Conservation (phyloP, 306 rosid genomes). For the Benincasa hispida region DNA sequence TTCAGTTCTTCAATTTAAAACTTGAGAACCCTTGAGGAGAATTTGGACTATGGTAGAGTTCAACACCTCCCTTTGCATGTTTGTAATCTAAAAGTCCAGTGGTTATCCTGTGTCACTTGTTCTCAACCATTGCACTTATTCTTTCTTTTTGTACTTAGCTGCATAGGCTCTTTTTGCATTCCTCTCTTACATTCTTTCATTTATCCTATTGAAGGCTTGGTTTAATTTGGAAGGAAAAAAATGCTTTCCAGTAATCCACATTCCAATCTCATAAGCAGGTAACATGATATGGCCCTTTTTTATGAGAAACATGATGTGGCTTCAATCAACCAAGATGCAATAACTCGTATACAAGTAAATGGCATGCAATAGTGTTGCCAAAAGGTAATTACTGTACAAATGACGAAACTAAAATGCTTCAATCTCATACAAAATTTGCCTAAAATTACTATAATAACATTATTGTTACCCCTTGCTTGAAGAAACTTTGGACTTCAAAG, state of each 20-base stretch:
- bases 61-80: background rate
- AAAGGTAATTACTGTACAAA: background rate
- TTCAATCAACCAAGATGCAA: background rate
- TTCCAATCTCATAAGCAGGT: background rate
- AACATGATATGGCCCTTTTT: background rate
- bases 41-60: background rate
- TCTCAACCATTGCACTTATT: background rate
- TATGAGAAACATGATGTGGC: background rate
- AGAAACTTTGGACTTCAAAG: conserved; percentile 46
- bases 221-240: background rate
- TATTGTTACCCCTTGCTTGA: conserved; percentile 42
- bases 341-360: background rate
- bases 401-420: background rate
- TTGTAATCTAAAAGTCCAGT: background rate
- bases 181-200: background rate
- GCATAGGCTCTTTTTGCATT: background rate
- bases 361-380: background rate
- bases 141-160: background rate
- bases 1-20: background rate
- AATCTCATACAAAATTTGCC: background rate
- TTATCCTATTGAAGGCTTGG: background rate
- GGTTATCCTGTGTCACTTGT: background rate
- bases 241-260: background rate
- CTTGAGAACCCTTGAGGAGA: background rate
- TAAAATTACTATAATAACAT: background rate